phyloP scores from a whole-genome alignment of 1,284 basidiomycete genomes.

The Puccinia novopanici region DNA sequence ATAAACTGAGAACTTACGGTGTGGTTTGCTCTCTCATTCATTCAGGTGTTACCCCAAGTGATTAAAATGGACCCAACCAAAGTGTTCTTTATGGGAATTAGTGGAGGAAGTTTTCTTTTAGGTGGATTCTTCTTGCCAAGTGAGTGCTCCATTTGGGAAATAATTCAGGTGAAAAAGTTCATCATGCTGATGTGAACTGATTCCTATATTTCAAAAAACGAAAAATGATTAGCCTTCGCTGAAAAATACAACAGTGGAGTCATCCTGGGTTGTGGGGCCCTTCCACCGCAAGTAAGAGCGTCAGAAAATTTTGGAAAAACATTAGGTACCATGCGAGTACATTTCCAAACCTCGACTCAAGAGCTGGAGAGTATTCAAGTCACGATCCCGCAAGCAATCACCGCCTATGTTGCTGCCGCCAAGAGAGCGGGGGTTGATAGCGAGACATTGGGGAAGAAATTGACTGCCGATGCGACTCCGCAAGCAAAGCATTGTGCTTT shows the following conservation, averaged over 20 bases:
- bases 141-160: background rate
- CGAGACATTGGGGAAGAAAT: slow-evolving; percentile 14
- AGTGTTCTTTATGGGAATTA: slow-evolving; percentile 44
- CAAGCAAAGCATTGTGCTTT: slow-evolving; percentile 41
- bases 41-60: slow-evolving; percentile 40
- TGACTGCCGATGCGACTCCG: slow-evolving; percentile 41
- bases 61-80: slow-evolving; percentile 39
- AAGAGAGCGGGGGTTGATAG: background rate
- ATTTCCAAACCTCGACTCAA: slow-evolving; percentile 40
- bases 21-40: background rate
- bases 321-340: slow-evolving; percentile 37
- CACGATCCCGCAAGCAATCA: slow-evolving; percentile 33
- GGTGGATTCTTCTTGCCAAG: slow-evolving; percentile 44
- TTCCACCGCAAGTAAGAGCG: slow-evolving; percentile 28
- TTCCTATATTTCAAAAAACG: background rate
- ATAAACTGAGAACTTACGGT: no score
- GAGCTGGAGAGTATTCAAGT: slow-evolving; percentile 28
- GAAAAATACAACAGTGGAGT: slow-evolving; percentile 38
- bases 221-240: slow-evolving; percentile 32
- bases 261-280: slow-evolving; percentile 37
- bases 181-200: background rate
- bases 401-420: slow-evolving; percentile 11
- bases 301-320: slow-evolving; percentile 45
- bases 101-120: slow-evolving; percentile 41
- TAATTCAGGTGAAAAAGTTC: background rate